Evolutionary conservation across 805 yeast genomes (phyloP), one percentile per base, ranked within the genome.

Genomic region (Isabelozyma rhagii): DNA sequence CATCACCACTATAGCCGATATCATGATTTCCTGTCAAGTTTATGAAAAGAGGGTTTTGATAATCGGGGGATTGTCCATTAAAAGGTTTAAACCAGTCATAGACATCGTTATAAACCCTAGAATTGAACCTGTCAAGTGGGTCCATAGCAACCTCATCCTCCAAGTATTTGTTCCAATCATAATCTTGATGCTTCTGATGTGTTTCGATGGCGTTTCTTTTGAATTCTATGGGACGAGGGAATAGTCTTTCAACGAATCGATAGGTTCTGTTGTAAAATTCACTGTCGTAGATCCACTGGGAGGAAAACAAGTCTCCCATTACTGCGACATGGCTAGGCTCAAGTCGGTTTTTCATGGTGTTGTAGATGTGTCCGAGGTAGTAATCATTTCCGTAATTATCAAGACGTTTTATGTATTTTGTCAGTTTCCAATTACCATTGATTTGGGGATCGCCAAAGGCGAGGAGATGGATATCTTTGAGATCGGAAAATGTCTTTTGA

Each of bases 361-460:
- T 59, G 64, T 85, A 90, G 21, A 93, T 85, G 59, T 92, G 97
- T 1, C 96, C 96, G 52, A 94, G 70, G 61, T 85, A 94, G 56
- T 82, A 79, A 69, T 94, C 99, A 69, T 94, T 94, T 2, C 97
- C 99, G 61, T 68, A 86, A 48, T 88, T 87, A 62, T 94, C 99
- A 25, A 94, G 70, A 46, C 89, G 68, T 51, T 88, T 86, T 50
- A 89, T 74, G 60, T 84, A 83, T 11, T 85, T 81, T 1, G 96
- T 86, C 25, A 75, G 71, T 7, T 79, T 80, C 87, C 89, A 84
- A 57, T 84, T 81, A 2, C 99, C 99, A 53, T 93, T 88, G 66
- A 94, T 92, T 71, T 94, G 99, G 0, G 99, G 99, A 62, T 94
- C 99, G 6, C 98, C 99, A 66, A 91, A 85, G 5, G 96, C 87